Evolutionary conservation across 805 yeast genomes (phyloP).

Genomic region (Wickerhamiella parazyma): DNA sequence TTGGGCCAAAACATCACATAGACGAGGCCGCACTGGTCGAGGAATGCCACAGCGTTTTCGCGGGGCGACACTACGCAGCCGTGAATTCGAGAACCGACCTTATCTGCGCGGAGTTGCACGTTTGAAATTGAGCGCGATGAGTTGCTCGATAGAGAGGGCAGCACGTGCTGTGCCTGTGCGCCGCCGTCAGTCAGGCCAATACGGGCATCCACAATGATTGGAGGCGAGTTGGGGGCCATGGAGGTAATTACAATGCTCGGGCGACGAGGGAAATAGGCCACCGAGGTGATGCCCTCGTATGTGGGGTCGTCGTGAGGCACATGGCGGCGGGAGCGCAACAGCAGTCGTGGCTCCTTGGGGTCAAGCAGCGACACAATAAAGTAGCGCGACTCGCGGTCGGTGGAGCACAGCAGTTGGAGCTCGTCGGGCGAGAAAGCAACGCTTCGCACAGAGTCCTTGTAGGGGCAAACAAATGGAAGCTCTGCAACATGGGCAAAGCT

Average conservation of each 20-base stretch:
- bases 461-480: constrained; percentile 67
- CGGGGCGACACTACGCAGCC: constrained; percentile 65
- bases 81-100: constrained; percentile 71
- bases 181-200: background rate
- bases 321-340: constrained; percentile 54
- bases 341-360: constrained; percentile 47
- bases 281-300: constrained; percentile 79
- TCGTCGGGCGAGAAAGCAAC: constrained; percentile 63
- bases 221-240: constrained; percentile 50
- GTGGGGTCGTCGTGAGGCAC: constrained; percentile 49
- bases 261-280: constrained; percentile 55
- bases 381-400: constrained; percentile 65
- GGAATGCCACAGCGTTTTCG: constrained; percentile 70
- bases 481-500: constrained; percentile 36
- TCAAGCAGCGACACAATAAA: constrained; percentile 57
- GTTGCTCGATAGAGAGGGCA: constrained; percentile 15
- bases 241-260: constrained; percentile 39
- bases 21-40: constrained; percentile 66
- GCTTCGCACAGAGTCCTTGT: constrained; percentile 69
- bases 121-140: constrained; percentile 44
- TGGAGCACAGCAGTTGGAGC: constrained; percentile 57
- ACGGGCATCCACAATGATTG: constrained; percentile 54
- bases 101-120: constrained; percentile 50
- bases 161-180: background rate
- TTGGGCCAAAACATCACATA: constrained; percentile 49